Conservation (phyloP, 768 basidiomycete genomes). For the Russula sp. region DNA sequence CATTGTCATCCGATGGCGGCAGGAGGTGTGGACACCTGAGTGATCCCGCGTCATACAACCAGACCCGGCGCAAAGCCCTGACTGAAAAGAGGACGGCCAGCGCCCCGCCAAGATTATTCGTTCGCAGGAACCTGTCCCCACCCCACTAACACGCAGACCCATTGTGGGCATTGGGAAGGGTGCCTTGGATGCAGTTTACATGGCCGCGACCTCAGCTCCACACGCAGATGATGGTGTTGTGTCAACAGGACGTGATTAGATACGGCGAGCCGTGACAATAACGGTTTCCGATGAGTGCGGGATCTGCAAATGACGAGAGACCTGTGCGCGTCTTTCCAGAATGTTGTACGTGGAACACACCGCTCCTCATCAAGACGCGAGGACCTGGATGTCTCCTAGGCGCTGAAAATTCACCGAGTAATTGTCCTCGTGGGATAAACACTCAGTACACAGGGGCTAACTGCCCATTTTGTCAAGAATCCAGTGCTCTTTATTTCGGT, state of each 20-base stretch:
- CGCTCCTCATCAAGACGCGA: neutral
- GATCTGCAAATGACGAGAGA: constrained; percentile 1
- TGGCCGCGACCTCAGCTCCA: neutral
- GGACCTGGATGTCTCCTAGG: neutral
- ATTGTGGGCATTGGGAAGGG: neutral
- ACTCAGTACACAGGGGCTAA: neutral
- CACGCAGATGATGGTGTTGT: neutral
- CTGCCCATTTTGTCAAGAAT: neutral
- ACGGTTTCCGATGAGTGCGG: neutral
- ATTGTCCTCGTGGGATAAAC: neutral
- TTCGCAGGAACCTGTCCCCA: neutral
- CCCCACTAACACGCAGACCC: neutral
- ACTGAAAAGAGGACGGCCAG: neutral
- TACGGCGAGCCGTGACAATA: neutral
- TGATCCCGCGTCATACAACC: neutral
- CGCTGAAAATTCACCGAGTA: neutral
- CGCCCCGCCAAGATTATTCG: neutral
- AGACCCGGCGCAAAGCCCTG: neutral
- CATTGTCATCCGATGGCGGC: neutral
- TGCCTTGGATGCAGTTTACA: neutral
- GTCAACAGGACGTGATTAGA: neutral
- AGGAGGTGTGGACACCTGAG: constrained; percentile 9
- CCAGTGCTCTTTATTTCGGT: neutral
- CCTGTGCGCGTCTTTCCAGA: neutral
- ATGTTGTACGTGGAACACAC: neutral